These are phyloP conservation scores for Pseudonitzschia multiseries DNA, from an alignment of 108 stramenopile genomes.

Conservation along the genomic window DNA sequence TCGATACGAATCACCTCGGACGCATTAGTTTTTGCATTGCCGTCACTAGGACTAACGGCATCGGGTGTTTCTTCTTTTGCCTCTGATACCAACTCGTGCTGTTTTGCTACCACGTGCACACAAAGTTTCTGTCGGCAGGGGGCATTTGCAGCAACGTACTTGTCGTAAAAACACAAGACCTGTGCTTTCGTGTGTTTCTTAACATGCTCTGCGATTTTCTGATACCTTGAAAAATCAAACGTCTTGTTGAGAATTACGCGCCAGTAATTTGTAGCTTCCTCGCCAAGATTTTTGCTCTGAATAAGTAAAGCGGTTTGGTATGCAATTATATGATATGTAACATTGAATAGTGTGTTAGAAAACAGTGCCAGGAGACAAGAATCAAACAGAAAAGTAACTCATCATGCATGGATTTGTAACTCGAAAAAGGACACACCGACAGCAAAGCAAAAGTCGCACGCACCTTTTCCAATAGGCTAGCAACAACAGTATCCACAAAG, in stretches of 20 bases:
- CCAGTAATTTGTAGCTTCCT: conserved; percentile 54
- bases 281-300: conserved; percentile 54
- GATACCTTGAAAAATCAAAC: conserved; percentile 41
- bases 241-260: conserved; percentile 42
- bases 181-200: conserved; percentile 31
- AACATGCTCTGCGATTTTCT: conserved; percentile 45
- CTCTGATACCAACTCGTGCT: conserved; percentile 12
- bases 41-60: not conserved
- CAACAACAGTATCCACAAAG: conserved; percentile 41
- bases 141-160: conserved; percentile 36
- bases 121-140: conserved; percentile 44
- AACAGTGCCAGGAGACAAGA: not conserved
- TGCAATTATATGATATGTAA: not conserved
- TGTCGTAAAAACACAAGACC: conserved; percentile 51
- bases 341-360: not conserved
- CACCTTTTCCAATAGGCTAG: conserved; percentile 53
- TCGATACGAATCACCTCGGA: conserved; percentile 4
- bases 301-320: not conserved
- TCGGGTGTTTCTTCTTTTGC: not conserved
- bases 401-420: not conserved
- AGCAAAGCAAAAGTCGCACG: not conserved
- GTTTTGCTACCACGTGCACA: conserved; percentile 46
- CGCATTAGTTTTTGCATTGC: not conserved
- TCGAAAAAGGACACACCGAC: not conserved
- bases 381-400: not conserved